Base-by-base conservation (phyloP, 2,329 filamentous ascomycete genomes). In the Ophiocordyceps unilateralis region DNA sequence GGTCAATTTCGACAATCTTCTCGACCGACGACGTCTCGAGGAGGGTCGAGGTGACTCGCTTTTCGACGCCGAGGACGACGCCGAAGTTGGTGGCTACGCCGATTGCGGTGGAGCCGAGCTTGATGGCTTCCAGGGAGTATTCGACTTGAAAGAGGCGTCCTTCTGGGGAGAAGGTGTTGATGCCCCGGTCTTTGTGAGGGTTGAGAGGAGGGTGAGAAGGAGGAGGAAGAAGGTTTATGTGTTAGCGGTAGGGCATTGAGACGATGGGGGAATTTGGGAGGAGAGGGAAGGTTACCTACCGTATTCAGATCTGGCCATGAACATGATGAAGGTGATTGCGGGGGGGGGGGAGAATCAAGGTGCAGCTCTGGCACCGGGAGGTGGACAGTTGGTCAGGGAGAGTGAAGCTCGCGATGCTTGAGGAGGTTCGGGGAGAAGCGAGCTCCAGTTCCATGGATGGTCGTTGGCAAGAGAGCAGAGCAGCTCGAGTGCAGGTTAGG, bases 221-320 rank as follows among this genome's bases (percentile, higher is more conserved):
- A 41, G 22, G 19, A 21, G 22, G 20, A 48, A 42, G 49, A 44
- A 56, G n/a, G n/a, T n/a, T n/a, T n/a, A n/a, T n/a, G 60, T 50
- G 12, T 4, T 30, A 15, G 14, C n/a, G 28, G 5, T 30, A 14
- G 28, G 28, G 28, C 28, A 15, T 30, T 15, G 28, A 30, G 6
- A 15, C 5, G 47, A n/a, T n/a, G n/a, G n/a, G n/a, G n/a, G n/a
- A n/a, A n/a, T n/a, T n/a, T 36, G 50, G 44, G 42, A 49, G 50
- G 47, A 51, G 48, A 49, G 15, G 15, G 15, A 3, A 49, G 45
- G 51, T 44, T 58, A 62, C 81, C 71, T 75, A 91, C 89, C 91
- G 72, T 98, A 98, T 89, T 98, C 91, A 63, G 89, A 96, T 71
- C 91, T 85, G 76, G 91, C 88, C 77, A 98, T 96, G 78, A 98